Evolutionary conservation across 352 stramenopile species (phyloP).

Genomic region (Globisporangium nodosum): DNA sequence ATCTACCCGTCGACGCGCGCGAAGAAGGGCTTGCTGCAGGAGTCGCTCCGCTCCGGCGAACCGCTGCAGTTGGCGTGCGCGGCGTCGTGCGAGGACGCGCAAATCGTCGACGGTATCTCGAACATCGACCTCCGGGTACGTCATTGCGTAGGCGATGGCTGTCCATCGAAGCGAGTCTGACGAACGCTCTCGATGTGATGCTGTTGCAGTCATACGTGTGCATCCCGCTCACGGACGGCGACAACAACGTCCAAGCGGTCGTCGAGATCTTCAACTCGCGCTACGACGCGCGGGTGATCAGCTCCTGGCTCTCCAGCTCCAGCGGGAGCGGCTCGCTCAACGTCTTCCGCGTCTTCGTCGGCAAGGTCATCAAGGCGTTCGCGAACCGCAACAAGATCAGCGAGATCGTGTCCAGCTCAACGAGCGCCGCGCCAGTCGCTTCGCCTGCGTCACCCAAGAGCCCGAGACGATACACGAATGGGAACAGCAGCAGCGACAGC

Average conservation of each 20-base stretch:
- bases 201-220: conserved; percentile 49
- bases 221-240: conserved; percentile 55
- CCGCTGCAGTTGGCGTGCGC: conserved; percentile 29
- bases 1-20: conserved; percentile 36
- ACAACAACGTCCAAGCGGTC: conserved; percentile 42
- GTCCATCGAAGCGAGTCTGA: neutral
- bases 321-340: conserved; percentile 33
- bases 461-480: neutral
- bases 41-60: conserved; percentile 23
- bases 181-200: neutral
- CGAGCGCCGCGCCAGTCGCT: neutral
- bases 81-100: conserved; percentile 15
- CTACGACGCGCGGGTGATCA: conserved; percentile 32
- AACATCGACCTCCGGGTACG: conserved; percentile 42
- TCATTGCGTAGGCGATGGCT: neutral
- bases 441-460: neutral
- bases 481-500: neutral
- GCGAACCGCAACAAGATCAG: conserved; percentile 31
- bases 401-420: conserved; percentile 14
- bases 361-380: conserved; percentile 44
- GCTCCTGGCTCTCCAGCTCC: conserved; percentile 33
- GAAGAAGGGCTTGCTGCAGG: conserved; percentile 17
- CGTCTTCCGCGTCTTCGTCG: conserved; percentile 58
- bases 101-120: conserved; percentile 20
- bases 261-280: conserved; percentile 70